Conservation (phyloP, 352 stramenopile genomes). For the Phytophthora vignae region DNA sequence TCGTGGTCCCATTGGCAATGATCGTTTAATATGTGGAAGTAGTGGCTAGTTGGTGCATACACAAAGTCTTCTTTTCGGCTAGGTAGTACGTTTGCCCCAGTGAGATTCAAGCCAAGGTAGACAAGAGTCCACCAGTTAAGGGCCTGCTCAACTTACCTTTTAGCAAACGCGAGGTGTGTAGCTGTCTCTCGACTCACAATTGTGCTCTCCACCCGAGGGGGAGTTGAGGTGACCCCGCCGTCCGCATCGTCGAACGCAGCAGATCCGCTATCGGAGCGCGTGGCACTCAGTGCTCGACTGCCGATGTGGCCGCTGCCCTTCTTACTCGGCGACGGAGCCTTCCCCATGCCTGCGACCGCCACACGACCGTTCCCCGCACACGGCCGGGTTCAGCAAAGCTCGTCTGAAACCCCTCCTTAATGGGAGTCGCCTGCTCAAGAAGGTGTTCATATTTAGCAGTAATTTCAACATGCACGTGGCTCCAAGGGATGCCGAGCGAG, state of each 20-base stretch:
- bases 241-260: conserved; percentile 34
- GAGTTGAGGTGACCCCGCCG: conserved; percentile 8
- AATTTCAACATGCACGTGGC: background rate
- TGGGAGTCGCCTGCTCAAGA: conserved; percentile 19
- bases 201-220: conserved; percentile 60
- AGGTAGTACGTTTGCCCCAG: background rate
- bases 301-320: conserved; percentile 32
- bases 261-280: conserved; percentile 21
- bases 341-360: conserved; percentile 37
- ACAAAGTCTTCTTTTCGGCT: conserved; percentile 78
- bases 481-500: background rate
- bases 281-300: conserved; percentile 14
- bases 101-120: background rate
- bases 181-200: conserved; percentile 78
- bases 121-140: background rate
- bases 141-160: conserved; percentile 46
- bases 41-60: conserved; percentile 66
- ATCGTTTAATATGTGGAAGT: conserved; percentile 74
- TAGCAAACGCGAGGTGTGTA: conserved; percentile 76
- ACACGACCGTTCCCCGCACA: conserved; percentile 5
- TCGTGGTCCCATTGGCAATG: conserved; percentile 64
- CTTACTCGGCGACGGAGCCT: conserved; percentile 45
- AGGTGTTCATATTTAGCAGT: conserved; percentile 41
- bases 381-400: background rate
- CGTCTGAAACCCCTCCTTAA: conserved; percentile 29